A percentile compares a stretch with the other conserved stretches of the same genome.
Evolutionary conservation across 257 asterid genomes (phyloP).

Genomic region (Nicotiana otophora): DNA sequence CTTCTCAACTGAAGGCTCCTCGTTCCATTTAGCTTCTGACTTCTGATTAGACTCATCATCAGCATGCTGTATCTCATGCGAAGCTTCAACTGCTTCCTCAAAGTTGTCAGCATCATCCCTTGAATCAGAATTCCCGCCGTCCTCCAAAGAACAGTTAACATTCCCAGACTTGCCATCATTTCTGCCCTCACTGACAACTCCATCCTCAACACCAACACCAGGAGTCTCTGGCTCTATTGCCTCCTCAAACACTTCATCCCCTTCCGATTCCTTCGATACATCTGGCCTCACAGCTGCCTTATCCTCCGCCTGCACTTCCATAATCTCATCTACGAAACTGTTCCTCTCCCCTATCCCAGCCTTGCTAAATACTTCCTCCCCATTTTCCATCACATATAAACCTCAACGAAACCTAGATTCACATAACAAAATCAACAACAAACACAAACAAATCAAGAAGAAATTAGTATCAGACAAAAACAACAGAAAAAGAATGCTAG

Average conservation of each 20-base stretch:
- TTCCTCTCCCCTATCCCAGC: conserved; percentile 34
- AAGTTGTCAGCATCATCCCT: conserved; percentile 21
- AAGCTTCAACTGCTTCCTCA: conserved; percentile 42
- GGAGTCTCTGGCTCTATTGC: conserved; percentile 37
- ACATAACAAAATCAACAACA: conserved; percentile 13
- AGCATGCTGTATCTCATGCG: background rate
- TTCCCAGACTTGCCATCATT: conserved; percentile 21
- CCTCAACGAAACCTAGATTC: conserved; percentile 32
- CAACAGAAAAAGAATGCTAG: background rate
- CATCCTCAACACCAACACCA: conserved; percentile 17
- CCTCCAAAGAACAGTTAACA: conserved; percentile 17
- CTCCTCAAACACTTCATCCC: conserved; percentile 45
- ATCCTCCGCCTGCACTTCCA: conserved; percentile 23
- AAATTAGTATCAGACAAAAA: background rate
- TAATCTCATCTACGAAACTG: conserved; percentile 24
- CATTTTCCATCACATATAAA: conserved; percentile 60
- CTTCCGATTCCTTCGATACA: conserved; percentile 35
- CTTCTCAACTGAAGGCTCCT: background rate
- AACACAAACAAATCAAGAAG: background rate
- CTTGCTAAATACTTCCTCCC: conserved; percentile 33
- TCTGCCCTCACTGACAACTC: conserved; percentile 8
- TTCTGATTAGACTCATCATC: conserved; percentile 20
- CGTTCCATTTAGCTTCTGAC: conserved; percentile 18
- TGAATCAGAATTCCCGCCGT: conserved; percentile 20
- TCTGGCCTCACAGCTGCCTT: conserved; percentile 24